Conservation (phyloP, 2,329 filamentous ascomycete genomes). For the Neonectria neomacrospora region DNA sequence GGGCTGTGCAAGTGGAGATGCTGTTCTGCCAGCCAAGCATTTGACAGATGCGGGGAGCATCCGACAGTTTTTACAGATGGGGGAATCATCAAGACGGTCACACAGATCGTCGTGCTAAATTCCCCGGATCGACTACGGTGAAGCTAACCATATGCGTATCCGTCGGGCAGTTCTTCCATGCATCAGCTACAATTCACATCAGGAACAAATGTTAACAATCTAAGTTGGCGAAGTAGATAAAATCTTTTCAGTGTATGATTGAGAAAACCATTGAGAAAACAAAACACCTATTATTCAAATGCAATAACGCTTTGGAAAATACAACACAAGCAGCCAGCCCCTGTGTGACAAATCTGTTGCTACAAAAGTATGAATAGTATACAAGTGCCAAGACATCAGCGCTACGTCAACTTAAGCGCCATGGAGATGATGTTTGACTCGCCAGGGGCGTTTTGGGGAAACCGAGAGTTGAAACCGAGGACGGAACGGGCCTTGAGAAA, state of each 20-base stretch:
- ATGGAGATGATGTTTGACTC: constrained; percentile 45
- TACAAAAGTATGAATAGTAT: neutral
- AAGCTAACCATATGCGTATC: constrained; percentile 6
- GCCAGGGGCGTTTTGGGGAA: constrained; percentile 62
- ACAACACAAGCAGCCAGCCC: neutral
- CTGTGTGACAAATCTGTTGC: neutral
- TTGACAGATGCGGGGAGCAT: constrained; percentile 5
- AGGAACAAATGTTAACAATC: neutral
- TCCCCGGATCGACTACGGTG: neutral
- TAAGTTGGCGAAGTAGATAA: neutral
- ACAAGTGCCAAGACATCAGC: neutral
- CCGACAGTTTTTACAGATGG: neutral
- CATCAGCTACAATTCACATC: neutral
- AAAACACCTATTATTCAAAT: neutral
- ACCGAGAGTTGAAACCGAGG: constrained; percentile 66
- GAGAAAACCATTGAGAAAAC: neutral
- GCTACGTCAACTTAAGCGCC: neutral
- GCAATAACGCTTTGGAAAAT: neutral
- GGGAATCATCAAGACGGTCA: neutral
- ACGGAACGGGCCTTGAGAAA: constrained; percentile 64
- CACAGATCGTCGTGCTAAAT: neutral
- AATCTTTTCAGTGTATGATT: neutral
- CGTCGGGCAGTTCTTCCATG: neutral
- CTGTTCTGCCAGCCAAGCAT: neutral
- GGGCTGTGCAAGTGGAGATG: neutral